Evolutionary conservation across 306 rosid genomes (phyloP), one percentile per base, ranked within the genome.

Genomic region (Prunus padus): DNA sequence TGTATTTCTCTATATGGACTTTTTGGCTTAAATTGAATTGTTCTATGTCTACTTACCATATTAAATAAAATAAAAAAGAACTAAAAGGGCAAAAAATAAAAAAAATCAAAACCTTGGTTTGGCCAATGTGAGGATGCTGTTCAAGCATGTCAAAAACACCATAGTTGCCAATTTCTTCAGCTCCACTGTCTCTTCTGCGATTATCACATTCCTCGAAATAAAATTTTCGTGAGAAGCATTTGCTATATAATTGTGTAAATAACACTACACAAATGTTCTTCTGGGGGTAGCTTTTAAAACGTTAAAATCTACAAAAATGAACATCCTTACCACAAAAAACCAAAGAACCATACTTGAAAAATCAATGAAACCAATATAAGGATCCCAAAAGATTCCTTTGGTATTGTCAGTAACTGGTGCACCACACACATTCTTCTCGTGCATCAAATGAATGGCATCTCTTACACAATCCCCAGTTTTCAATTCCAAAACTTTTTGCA

Each of bases 321-420:
- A 23, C 40, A 31, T 72, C 8, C 69, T 28, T 77, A 89, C 97
- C 90, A 84, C 80, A 49, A 91, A 83, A 83, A 86, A 86, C 94
- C 91, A 89, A 44, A 89, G 87, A 83, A 89, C 66, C 66, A 91
- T 81, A 81, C 76, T 86, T 40, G 89, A 50, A 46, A 91, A 83
- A 76, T 83, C 81, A 52, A 91, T 65, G 63, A 76, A 82, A 69
- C 87, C 85, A 3, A 86, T 83, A 45, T 82, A 86, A 0, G 74
- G 89, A 71, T 82, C 83, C 4, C 86, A 86, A 60, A 82, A 84
- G 51, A 47, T 46, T 5, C 50, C 70, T 28, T 45, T 49, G 50
- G 74, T 26, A 30, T 60, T 6, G 23, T 84, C 92, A 1, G 82
- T 85, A 69, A 91, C 72, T 33, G 77, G 85, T 1, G 90, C 89